A percentile compares a stretch with the other conserved stretches of the same genome.
Conservation (phyloP, 768 basidiomycete genomes). For the Pleurotus pulmonarius region DNA sequence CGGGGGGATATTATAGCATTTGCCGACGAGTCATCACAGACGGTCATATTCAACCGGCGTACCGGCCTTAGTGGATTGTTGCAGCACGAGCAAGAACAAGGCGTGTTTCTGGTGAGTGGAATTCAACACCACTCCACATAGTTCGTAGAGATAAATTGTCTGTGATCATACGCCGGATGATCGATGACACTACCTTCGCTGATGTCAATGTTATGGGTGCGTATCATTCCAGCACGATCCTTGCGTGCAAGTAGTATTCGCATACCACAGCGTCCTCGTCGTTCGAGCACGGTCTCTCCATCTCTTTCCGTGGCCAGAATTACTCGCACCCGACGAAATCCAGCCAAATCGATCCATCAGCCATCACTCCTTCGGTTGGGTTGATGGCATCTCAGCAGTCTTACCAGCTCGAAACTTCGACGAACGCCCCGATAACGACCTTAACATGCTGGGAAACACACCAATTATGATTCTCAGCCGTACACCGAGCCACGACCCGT, state of each 20-base stretch:
- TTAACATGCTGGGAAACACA: neutral
- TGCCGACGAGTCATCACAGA: conserved; percentile 47
- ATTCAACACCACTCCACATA: no score
- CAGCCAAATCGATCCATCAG: conserved; percentile 28
- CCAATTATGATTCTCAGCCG: conserved; percentile 50
- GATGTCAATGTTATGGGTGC: neutral
- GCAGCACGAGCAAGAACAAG: conserved; percentile 28
- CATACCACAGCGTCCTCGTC: conserved; percentile 45
- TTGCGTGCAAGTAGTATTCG: conserved; percentile 50
- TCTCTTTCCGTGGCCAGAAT: conserved; percentile 46
- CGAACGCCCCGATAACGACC: conserved; percentile 5
- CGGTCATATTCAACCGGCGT: conserved; percentile 55
- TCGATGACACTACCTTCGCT: neutral
- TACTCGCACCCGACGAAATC: conserved; percentile 17
- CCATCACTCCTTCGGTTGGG: conserved; percentile 61
- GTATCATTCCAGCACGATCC: conserved; percentile 36
- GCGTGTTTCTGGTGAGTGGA: conserved; percentile 26
- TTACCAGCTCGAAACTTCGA: conserved; percentile 7
- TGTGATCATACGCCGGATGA: no score
- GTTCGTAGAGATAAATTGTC: no score
- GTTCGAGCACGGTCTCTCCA: conserved; percentile 56
- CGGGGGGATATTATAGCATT: conserved; percentile 50
- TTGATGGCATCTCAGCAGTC: conserved; percentile 51
- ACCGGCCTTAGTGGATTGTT: conserved; percentile 42
- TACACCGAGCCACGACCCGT: conserved; percentile 57